Base-by-base conservation (phyloP, 2,329 filamentous ascomycete genomes). In the Zymoseptoria tritici region DNA sequence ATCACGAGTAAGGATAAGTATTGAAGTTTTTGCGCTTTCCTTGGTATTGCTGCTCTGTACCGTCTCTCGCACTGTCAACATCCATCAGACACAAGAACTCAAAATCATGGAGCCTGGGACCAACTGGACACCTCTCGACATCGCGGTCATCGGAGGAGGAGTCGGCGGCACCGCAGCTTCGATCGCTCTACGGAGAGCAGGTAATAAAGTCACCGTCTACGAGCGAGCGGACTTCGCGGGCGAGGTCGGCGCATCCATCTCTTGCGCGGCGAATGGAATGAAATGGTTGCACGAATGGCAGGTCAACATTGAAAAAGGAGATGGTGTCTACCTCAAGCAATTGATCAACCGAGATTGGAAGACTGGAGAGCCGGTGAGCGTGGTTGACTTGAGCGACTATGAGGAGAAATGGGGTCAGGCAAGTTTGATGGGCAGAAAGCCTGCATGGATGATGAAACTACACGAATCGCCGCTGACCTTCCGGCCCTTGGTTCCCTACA, bases 331-430 rank as follows among this genome's bases (percentile, higher is more conserved):
- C 1, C 74, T 89, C 54, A 79, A 79, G 72, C 85, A 85, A 67
- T 78, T 89, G 56, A 88, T 89, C 74, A 87, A 85, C 70, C 81
- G 83, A 3, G 85, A 89, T 72, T 89, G 86, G 86, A 81, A 82
- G 69, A 88, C 85, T 0, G 86, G 86, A 0, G 82, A 88, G 72
- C 81, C 83, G 0, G 79, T 85, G 22, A 87, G 81, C 64, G 82
- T 85, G 0, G 88, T 86, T 65, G 80, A 83, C 65, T 72, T 89
- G 19, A 79, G 75, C 9, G 85, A 88, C 67, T 89, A 89, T 59
- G 81, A 88, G 71, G 69, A 83, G 73, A 77, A 76, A 57, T 89
- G 85, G 85, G 85, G 85, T 11, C 81, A 83, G 71, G 36, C n/a
- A 46, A 46, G 36, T 16, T 11, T 13, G 36, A 7, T 7, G 13